Conservation (phyloP, 148 eudicot genomes). For the Polygonum maritimum region DNA sequence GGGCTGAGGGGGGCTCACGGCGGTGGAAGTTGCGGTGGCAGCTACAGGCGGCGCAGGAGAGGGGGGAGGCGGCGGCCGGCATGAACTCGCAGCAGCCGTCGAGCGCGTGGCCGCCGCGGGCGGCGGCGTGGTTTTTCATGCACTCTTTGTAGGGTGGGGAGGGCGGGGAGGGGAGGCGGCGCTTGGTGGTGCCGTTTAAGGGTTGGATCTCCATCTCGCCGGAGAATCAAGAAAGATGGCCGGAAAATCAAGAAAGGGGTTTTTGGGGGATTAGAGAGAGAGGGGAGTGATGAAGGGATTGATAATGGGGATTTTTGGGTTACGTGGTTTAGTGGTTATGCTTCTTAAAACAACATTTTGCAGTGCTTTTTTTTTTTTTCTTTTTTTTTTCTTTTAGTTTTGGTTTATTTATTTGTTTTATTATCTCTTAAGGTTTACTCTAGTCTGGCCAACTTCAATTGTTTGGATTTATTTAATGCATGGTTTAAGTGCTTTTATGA, state of each 20-base stretch:
- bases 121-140: constrained; percentile 11
- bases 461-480: too few relatives aligned
- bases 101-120: constrained; percentile 4
- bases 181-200: not conserved
- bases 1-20: not conserved
- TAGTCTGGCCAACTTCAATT: too few relatives aligned
- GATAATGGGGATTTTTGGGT: not conserved
- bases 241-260: too few relatives aligned
- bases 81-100: constrained; percentile 11
- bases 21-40: constrained; percentile 14
- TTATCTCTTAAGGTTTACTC: not conserved
- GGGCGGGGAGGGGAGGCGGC: not conserved
- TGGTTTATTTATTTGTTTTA: not conserved
- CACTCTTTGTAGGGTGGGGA: constrained; percentile 8
- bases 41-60: not conserved
- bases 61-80: not conserved
- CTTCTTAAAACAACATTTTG: not conserved
- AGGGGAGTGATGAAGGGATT: not conserved
- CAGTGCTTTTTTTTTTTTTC: not conserved
- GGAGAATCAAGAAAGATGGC: not conserved
- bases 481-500: too few relatives aligned
- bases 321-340: constrained; percentile 3
- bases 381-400: not conserved
- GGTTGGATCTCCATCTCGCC: constrained; percentile 7
- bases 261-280: not conserved